Evolutionary conservation across 805 yeast genomes (phyloP), one percentile per base, ranked within the genome.

Genomic region (Myxozyma geophila): DNA sequence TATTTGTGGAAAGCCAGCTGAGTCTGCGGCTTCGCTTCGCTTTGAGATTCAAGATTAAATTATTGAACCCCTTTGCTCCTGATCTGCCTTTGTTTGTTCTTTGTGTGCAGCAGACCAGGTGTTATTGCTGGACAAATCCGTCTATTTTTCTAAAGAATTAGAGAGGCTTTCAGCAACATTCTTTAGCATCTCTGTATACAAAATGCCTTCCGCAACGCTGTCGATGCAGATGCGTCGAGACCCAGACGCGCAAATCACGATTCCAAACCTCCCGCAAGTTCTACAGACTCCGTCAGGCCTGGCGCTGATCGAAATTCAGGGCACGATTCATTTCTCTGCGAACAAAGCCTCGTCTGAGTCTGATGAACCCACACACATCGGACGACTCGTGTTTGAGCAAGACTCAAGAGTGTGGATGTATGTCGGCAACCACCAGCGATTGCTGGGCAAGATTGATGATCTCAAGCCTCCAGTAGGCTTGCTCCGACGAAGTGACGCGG

Each of bases 231-330:
- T 53, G 60, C 64, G 54, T 19, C 47, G 36, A 37, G 62, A 43
- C 39, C 10, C 41, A 5, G 46, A 39, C 46, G 9, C 55, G 46
- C 55, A 35, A 15, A 4, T 52, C 13, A n/a, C 46, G 6, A 51
- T 35, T 35, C 48, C 44, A 23, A 33, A 47, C 8, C 53, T 62
- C 17, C 64, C 62, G 13, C 39, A 61, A 17, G 39, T 69, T 15
- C 55, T 68, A 12, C 60, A 69, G 37, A 69, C 71, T 2, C 66
- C 69, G 9, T 23, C 58, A 5, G 72, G 72, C n/a, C 51, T 64
- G 28, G 71, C 69, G 10, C 60, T 69, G 47, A 12, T 69, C 36
- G 70, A 69, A 49, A 55, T 69, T 13, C 72, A 69, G 36, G 72
- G 72, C 21, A 65, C 66, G 4, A 12, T 69, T 13, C 67, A 66